Evolutionary conservation across 1,284 basidiomycete genomes (phyloP), one percentile per base, ranked within the genome.

Genomic region (Irpex sp.): DNA sequence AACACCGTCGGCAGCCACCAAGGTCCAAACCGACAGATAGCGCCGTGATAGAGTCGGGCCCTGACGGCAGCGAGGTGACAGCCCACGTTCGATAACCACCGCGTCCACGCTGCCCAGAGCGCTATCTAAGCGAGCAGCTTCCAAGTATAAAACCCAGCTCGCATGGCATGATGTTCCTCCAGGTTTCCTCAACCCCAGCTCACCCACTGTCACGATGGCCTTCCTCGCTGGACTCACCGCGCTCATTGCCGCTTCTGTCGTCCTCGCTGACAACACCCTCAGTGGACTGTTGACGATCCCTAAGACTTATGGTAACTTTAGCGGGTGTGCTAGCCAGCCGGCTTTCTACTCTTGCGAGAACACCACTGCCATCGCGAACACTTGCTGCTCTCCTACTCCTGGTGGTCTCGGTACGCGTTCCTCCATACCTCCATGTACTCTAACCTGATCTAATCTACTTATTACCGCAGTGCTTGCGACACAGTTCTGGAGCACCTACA

Each of bases 401-500:
- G 86, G 88, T 39, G 88, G 90, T 19, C 76, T 91, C 8, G 66
- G 66, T 67, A 57, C 5, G 63, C 58, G 16, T 28, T n/a, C n/a
- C n/a, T n/a, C n/a, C n/a, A n/a, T n/a, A n/a, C n/a, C n/a, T n/a
- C n/a, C n/a, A n/a, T n/a, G n/a, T n/a, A n/a, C n/a, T n/a, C n/a
- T n/a, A n/a, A n/a, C n/a, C 55, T 59, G 12, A 59, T 52, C 9
- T 33, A 18, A n/a, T 52, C 7, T 51, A 28, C 18, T n/a, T n/a
- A n/a, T n/a, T n/a, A n/a, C n/a, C 39, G 4, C 21, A 67, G 85
- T 92, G n/a, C 72, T 91, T 64, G 79, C 83, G 67, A 86, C 87
- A 1, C 86, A 89, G 66, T 87, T 83, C 70, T 90, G 87, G 87
- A 75, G 77, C 63, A 86, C 85, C 16, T 86, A 83, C 64, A 91